A percentile compares a stretch with the other conserved stretches of the same genome.
These are phyloP conservation scores for Rhododendron simsii DNA, from an alignment of 148 eudicot species.

Conservation along the genomic window DNA sequence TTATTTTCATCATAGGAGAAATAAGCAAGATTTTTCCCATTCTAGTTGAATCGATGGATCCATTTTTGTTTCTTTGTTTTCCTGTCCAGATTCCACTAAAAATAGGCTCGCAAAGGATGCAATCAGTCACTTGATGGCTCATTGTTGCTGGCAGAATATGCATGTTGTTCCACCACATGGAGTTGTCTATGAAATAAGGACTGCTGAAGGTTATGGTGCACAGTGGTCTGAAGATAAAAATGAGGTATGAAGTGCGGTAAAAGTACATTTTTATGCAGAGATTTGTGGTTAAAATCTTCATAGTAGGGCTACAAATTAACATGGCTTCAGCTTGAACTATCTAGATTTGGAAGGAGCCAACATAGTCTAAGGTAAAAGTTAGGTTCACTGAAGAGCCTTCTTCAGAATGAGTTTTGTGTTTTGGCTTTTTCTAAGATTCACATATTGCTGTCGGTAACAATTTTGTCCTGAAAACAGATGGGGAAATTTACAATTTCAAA, in stretches of 20 bases:
- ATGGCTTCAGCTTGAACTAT: background rate
- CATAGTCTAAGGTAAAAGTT: background rate
- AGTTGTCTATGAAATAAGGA: slow-evolving; percentile 70
- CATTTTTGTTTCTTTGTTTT: slow-evolving; percentile 11
- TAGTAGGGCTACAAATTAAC: background rate
- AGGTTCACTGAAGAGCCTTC: background rate
- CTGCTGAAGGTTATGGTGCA: slow-evolving; percentile 77
- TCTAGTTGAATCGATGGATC: background rate
- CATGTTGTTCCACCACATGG: slow-evolving; percentile 75
- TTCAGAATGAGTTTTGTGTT: background rate
- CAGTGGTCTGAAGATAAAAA: slow-evolving; percentile 74
- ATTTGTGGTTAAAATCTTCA: background rate
- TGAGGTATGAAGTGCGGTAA: slow-evolving; percentile 35
- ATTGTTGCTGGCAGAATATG: slow-evolving; percentile 71
- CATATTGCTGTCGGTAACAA: background rate
- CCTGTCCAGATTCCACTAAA: slow-evolving; percentile 51
- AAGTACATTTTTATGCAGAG: background rate
- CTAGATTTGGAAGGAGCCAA: background rate
- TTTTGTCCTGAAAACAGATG: background rate
- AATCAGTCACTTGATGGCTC: slow-evolving; percentile 32
- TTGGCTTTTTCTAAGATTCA: background rate
- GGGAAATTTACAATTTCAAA: background rate
- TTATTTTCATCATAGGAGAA: background rate
- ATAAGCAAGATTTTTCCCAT: background rate
- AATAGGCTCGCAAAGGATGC: slow-evolving; percentile 59